Evolutionary conservation across 2,329 filamentous ascomycete genomes (phyloP), one percentile per base, ranked within the genome.

Genomic region (Fusarium heterosporum): DNA sequence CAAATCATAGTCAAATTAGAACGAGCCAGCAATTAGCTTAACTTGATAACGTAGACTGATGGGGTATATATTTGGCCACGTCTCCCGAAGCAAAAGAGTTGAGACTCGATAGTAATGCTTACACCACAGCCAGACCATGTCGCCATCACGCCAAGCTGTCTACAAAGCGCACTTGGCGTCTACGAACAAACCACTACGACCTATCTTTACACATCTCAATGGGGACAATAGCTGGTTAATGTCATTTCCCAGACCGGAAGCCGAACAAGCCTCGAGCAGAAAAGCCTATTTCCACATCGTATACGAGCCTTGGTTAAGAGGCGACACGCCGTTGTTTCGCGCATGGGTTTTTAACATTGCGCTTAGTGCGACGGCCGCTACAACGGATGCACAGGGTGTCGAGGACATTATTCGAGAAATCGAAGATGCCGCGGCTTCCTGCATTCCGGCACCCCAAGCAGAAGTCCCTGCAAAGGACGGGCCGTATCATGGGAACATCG

Each of bases 281-380:
- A 55, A 55, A 11, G 52, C 26, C 8, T 55, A 26, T 26, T 55
- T 48, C 28, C 52, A 55, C 9, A 16, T 55, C 11, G 41, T 56
- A 6, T 70, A 68, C 14, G 76, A 78, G 14, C 75, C 76, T 0
- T 78, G 75, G 75, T 72, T 78, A 10, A 53, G 59, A 19, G 75
- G 75, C 7, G 57, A 72, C 8, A 41, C 66, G 7, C 64, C 41
- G 5, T 32, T 69, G 4, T 6, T 71, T 12, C 36, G 45, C 1
- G 61, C 57, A 5, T 74, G 70, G 70, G 52, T 75, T 28, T 53
- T 73, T 22, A 49, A 62, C 11, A 64, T 75, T n/a, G 17, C 53
- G 3, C 12, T 67, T 11, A 28, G 38, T 14, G 13, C 34, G 0
- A 22, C 17, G 17, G 51, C 67, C 3, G 34, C 41, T 10, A 39